Conservation (phyloP, 1,284 basidiomycete genomes). For the Inonotus obliquus region DNA sequence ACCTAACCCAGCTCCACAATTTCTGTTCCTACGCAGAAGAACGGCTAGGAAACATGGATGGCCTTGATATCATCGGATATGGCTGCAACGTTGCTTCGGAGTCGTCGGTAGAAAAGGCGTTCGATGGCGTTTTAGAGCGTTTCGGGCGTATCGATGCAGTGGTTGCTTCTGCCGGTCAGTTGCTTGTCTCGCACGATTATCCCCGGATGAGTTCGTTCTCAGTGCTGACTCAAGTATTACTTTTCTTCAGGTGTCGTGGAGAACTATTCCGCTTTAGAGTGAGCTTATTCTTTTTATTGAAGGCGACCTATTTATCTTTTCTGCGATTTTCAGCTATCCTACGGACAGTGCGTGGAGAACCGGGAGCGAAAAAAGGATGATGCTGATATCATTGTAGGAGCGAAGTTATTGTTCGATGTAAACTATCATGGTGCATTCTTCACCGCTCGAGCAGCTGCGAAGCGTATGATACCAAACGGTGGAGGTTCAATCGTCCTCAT, state of each 20-base stretch:
- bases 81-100: constrained; percentile 90
- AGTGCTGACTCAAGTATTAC: neutral
- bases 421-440: constrained; percentile 93
- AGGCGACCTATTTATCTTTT: too few relatives aligned
- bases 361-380: neutral
- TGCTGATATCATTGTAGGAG: constrained; percentile 23
- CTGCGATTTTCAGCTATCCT: constrained; percentile 57
- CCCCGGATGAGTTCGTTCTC: neutral
- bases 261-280: constrained; percentile 89
- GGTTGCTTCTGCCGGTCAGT: constrained; percentile 83
- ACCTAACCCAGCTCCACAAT: neutral
- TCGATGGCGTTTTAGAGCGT: constrained; percentile 55
- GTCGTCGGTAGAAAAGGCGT: constrained; percentile 68
- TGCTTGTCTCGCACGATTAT: neutral
- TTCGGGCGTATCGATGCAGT: constrained; percentile 86
- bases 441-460: constrained; percentile 89
- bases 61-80: constrained; percentile 71
- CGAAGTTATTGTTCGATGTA: constrained; percentile 83
- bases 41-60: constrained; percentile 43
- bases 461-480: constrained; percentile 71
- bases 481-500: constrained; percentile 84
- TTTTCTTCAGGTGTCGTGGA: constrained; percentile 71
- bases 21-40: constrained; percentile 42
- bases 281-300: constrained; percentile 23
- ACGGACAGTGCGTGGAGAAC: constrained; percentile 47